These are phyloP conservation scores for Cyberlindnera maritima DNA, from an alignment of 805 yeast species.

Conservation along the genomic window DNA sequence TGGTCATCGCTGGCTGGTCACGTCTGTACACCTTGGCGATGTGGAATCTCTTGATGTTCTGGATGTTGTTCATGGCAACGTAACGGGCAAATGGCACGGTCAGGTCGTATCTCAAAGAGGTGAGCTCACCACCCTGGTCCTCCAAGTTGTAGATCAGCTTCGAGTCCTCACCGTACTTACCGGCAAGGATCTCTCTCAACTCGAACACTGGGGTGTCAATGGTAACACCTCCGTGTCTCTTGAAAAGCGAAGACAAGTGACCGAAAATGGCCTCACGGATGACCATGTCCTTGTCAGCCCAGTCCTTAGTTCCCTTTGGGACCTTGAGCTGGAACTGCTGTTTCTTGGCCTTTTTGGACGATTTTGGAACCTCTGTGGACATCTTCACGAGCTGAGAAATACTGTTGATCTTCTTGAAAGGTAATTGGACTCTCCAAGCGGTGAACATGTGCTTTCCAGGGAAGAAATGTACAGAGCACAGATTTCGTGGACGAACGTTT, in stretches of 20 bases:
- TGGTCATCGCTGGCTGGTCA: slow-evolving; percentile 99
- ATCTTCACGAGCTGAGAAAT: not conserved
- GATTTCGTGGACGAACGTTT: not conserved
- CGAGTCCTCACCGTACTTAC: slow-evolving; percentile 98
- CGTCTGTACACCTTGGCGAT: slow-evolving; percentile 98
- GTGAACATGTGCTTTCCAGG: slow-evolving; percentile 7
- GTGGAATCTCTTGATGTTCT: slow-evolving; percentile 89
- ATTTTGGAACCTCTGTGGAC: slow-evolving; percentile 1
- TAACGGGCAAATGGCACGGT: slow-evolving; percentile 98
- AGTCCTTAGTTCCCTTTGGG: slow-evolving; percentile 97
- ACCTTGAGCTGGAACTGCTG: slow-evolving; percentile 79
- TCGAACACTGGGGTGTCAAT: slow-evolving; percentile 99
- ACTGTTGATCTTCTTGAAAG: not conserved
- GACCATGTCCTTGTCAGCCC: slow-evolving; percentile 98
- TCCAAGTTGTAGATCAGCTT: slow-evolving; percentile 93
- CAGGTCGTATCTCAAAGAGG: slow-evolving; percentile 92
- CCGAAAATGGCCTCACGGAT: slow-evolving; percentile 84
- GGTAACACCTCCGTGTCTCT: slow-evolving; percentile 97
- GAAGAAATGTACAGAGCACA: no score
- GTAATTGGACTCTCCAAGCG: not conserved
- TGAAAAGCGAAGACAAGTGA: slow-evolving; percentile 70
- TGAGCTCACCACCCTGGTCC: slow-evolving; percentile 98
- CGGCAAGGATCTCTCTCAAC: slow-evolving; percentile 89
- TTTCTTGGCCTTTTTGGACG: slow-evolving; percentile 15
- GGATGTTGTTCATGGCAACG: slow-evolving; percentile 92